Base-by-base conservation (phyloP, 2,329 filamentous ascomycete species). In the Pezicula rhizophila region DNA sequence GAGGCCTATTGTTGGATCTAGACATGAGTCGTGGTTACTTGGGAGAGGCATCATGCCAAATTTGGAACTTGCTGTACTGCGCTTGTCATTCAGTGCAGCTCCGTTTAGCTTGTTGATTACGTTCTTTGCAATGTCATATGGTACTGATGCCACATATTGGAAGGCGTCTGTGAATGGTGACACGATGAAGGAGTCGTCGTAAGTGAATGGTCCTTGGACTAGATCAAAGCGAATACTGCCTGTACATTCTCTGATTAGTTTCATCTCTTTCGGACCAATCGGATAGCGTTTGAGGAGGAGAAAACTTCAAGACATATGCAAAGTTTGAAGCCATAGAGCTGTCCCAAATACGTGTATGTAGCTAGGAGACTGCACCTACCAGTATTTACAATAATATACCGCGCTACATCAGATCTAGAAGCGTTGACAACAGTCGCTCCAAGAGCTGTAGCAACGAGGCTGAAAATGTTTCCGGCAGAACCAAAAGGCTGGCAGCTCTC, bases 141-240 rank as follows among this genome's bases (percentile, higher is more conserved):
- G 87, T 5, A 97, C 86, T 57, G 93, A 81, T 35, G 84, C 81
- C 45, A 96, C 74, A 57, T 83, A 89, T 38, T 78, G 76, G 66
- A 96, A 86, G 0, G 78, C 79, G 65, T 85, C 95, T 1, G 80
- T 82, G 65, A 97, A 97, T 0, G 92, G 92, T 10, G 86, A 93
- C 28, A 97, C 78, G 37, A 90, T 83, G 64, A 82, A 96, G 0
- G 85, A 88, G 6, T 84, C 85, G 63, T 97, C 92, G 35, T 82
- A 82, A 0, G 92, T 96, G 63, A 96, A 96, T 0, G 84, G 76
- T 0, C 92, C 92, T 65, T 91, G 81, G 74, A 96, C 95, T 51
- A 97, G 87, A 66, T 97, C 92, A 66, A 97, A 97, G 18, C 92
- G 87, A 52, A 97, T 82, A 5, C 87, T 88, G 28, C 28, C 28